Evolutionary conservation across 2,329 filamentous ascomycete species (phyloP), one percentile per base, ranked within the genome.

Genomic region (Fusarium pininemorale): DNA sequence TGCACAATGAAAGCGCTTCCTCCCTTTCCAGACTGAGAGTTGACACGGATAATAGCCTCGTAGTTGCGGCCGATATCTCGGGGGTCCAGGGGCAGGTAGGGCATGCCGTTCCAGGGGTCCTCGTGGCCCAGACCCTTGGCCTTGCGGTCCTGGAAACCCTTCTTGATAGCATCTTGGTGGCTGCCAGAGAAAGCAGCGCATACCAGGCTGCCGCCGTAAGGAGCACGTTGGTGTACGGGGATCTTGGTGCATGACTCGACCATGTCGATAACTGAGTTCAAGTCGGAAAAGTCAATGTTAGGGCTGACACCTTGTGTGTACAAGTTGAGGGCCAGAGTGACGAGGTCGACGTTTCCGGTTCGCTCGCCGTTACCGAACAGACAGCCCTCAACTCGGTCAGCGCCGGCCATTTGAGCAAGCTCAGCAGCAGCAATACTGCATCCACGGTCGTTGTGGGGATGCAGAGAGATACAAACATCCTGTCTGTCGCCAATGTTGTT

Each of bases 41-140:
- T 99, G 89, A 98, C 96, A 69, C 96, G 93, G 81, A 98, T 98
- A 80, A 98, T 93, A 67, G 96, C 96, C 84, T 98, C 95, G 89
- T 98, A 98, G n/a, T 92, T 98, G 66, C 96, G 91, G 57, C 96
- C 96, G 74, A 98, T 98, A 80, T 98, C 96, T 79, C 93, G 89
- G 10, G 96, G 96, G 80, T 98, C 96, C 78, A 98, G 89, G 18
- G 96, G 96, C 55, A 98, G 91, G 81, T 98, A 98, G 1, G 96
- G 96, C 44, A 98, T 88, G 77, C 66, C 66, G 24, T 93, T 86
- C 96, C 96, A 98, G 45, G 84, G 86, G 79, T 91, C 90, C 64
- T 96, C 90, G 79, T 88, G 85, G 10, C 83, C 85, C 51, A 88
- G 86, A 61, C 87, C 88, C 2, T 87, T 83, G 50, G 87, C 83